Percentiles rank a stretch among this genome's conserved stretches.
phyloP scores from a whole-genome alignment of 371 early-diverging fungal genomes.

The Massospora cicadina region DNA sequence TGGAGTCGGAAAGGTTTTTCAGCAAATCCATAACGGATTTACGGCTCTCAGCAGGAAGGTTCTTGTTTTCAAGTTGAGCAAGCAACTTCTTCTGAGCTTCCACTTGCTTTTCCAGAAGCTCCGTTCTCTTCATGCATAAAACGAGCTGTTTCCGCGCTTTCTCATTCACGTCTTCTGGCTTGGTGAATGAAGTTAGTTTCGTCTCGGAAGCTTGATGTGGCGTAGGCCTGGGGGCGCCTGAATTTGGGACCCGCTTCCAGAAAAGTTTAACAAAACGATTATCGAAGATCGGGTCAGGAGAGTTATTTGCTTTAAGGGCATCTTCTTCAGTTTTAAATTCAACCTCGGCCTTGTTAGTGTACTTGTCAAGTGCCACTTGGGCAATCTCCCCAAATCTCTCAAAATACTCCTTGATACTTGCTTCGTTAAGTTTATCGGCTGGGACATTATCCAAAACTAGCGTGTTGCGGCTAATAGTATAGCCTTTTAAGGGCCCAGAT shows the following conservation, averaged over 20 bases:
- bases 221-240: slow-evolving; percentile 14
- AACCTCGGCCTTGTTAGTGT: slow-evolving; percentile 33
- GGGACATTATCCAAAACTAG: slow-evolving; percentile 62
- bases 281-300: slow-evolving; percentile 67
- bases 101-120: slow-evolving; percentile 32
- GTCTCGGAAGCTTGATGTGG: slow-evolving; percentile 20
- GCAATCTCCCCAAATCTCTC: slow-evolving; percentile 49
- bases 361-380: slow-evolving; percentile 40
- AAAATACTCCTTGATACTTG: slow-evolving; percentile 50
- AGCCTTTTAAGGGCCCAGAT: not conserved
- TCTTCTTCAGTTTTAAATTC: slow-evolving; percentile 38
- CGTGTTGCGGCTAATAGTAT: slow-evolving; percentile 21
- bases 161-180: slow-evolving; percentile 27
- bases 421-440: slow-evolving; percentile 33
- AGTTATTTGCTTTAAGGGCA: slow-evolving; percentile 49
- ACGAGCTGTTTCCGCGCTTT: slow-evolving; percentile 20
- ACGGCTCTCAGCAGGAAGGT: not conserved
- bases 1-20: not conserved
- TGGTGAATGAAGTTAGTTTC: slow-evolving; percentile 15
- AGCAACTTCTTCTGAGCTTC: slow-evolving; percentile 38
- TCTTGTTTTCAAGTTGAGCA: slow-evolving; percentile 22
- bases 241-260: slow-evolving; percentile 19
- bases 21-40: not conserved
- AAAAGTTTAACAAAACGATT: slow-evolving; percentile 80
- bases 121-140: slow-evolving; percentile 32